phyloP scores from a whole-genome alignment of 805 yeast species.

The Kregervanrija pseudodelftensis region DNA sequence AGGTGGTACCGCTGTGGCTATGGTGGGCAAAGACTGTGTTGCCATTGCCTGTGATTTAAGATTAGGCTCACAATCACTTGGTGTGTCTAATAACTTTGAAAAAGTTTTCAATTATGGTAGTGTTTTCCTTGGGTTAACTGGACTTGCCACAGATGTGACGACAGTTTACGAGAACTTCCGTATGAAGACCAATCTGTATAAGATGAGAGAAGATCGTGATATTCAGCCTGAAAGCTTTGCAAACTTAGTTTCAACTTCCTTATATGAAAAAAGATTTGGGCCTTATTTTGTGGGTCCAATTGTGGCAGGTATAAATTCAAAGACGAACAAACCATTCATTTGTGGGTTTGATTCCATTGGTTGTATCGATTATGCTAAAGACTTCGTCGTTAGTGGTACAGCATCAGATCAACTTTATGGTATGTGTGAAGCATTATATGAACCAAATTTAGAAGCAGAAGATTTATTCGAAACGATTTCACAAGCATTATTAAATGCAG shows the following conservation, averaged over 20 bases:
- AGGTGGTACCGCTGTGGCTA: constrained; percentile 97
- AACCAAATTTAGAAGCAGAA: constrained; percentile 89
- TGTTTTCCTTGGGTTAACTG: constrained; percentile 86
- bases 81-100: constrained; percentile 88
- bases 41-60: constrained; percentile 96
- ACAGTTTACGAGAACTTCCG: constrained; percentile 80
- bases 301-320: constrained; percentile 89
- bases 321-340: constrained; percentile 76
- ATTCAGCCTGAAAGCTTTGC: constrained; percentile 95
- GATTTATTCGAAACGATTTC: constrained; percentile 93
- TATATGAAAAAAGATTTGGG: constrained; percentile 88
- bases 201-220: constrained; percentile 81
- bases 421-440: constrained; percentile 96
- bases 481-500: constrained; percentile 89
- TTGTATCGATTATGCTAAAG: constrained; percentile 90
- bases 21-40: constrained; percentile 97
- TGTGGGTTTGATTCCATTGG: constrained; percentile 97
- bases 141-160: constrained; percentile 88
- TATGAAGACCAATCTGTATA: constrained; percentile 80
- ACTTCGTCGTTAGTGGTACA: constrained; percentile 92
- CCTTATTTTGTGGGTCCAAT: constrained; percentile 96
- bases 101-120: constrained; percentile 83
- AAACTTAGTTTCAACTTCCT: constrained; percentile 80
- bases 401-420: constrained; percentile 96
- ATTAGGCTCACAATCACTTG: constrained; percentile 88